These are phyloP conservation scores for Cystobasidium ongulense DNA, from an alignment of 768 basidiomycete species.

Conservation along the genomic window DNA sequence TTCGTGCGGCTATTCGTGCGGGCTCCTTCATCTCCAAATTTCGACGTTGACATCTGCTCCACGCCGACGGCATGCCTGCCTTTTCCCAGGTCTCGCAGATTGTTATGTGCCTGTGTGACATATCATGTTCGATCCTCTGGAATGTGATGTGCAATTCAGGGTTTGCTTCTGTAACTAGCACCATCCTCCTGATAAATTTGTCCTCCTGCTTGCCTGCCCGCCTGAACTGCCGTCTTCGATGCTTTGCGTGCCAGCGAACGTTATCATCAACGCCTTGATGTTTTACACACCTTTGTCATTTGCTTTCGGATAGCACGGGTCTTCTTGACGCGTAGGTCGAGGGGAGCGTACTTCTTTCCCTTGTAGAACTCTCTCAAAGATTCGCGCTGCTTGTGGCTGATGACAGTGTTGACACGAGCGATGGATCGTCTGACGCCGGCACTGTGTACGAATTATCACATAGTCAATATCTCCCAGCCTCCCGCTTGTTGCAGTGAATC, in stretches of 20 bases:
- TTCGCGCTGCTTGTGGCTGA: constrained; percentile 95
- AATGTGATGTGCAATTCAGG: no score
- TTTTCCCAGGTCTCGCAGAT: no score
- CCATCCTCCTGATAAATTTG: no score
- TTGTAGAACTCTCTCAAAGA: constrained; percentile 98
- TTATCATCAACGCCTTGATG: not conserved
- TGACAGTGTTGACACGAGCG: constrained; percentile 94
- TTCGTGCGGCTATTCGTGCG: no score
- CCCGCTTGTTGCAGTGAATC: no score
- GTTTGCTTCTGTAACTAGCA: no score
- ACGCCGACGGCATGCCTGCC: no score
- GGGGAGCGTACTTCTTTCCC: constrained; percentile 87
- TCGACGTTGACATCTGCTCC: no score
- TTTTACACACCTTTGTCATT: constrained; percentile 65
- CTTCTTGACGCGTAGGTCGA: constrained; percentile 95
- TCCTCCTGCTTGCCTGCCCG: not conserved
- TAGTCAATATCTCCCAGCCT: constrained; percentile 13
- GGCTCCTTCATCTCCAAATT: no score
- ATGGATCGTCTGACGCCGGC: constrained; percentile 95
- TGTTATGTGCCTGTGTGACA: no score
- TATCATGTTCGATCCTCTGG: no score
- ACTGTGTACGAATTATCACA: constrained; percentile 49
- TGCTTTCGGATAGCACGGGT: constrained; percentile 95
- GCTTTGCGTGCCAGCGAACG: not conserved
- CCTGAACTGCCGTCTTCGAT: not conserved